Conservation (phyloP, 306 rosid species). For the Cicer arietinum region DNA sequence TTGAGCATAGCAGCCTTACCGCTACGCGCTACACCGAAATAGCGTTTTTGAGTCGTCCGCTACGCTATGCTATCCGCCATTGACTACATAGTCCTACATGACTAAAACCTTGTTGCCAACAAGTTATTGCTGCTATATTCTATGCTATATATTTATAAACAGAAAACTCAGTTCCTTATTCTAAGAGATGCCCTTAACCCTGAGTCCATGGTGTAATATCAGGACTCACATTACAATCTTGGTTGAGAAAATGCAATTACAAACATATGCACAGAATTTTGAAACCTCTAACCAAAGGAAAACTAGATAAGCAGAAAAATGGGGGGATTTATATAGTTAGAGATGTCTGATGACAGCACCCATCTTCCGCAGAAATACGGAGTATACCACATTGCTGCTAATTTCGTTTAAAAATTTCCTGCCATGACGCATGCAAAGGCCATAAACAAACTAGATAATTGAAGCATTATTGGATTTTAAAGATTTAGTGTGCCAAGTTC, state of each 20-base stretch:
- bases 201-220: slow-evolving; percentile 23
- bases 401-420: slow-evolving; percentile 11
- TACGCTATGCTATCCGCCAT: no score
- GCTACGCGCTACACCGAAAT: no score
- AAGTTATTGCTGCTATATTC: background rate
- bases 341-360: slow-evolving; percentile 28
- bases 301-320: slow-evolving; percentile 23
- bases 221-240: slow-evolving; percentile 17
- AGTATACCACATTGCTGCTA: slow-evolving; percentile 26
- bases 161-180: slow-evolving; percentile 19
- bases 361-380: slow-evolving; percentile 31
- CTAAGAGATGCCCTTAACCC: slow-evolving; percentile 16
- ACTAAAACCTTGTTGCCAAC: slow-evolving; percentile 38
- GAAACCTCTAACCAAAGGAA: slow-evolving; percentile 1
- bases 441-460: slow-evolving; percentile 32
- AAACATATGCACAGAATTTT: slow-evolving; percentile 14
- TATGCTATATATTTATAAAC: slow-evolving; percentile 15
- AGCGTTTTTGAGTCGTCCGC: no score
- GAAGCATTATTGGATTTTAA: slow-evolving; percentile 30
- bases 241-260: slow-evolving; percentile 26
- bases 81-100: background rate
- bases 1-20: no score
- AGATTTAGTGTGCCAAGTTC: slow-evolving; percentile 4
- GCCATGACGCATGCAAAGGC: slow-evolving; percentile 37
- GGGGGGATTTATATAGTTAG: background rate